phyloP scores from a whole-genome alignment of 495 filamentous ascomycete species.

The Daldinia decipiens region DNA sequence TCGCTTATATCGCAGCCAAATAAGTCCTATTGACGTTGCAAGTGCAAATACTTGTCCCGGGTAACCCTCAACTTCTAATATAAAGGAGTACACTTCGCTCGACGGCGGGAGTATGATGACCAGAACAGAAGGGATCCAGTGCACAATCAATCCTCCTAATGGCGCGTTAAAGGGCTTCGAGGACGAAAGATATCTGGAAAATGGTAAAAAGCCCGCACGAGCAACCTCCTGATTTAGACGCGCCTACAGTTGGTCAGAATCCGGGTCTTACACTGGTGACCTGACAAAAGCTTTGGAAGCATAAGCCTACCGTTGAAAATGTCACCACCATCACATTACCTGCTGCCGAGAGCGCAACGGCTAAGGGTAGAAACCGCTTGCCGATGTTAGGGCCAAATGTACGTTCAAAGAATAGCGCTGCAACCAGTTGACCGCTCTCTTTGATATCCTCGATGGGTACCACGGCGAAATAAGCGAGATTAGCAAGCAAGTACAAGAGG shows the following conservation, averaged over 20 bases:
- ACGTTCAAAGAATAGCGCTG: conserved; percentile 73
- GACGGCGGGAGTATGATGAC: conserved; percentile 73
- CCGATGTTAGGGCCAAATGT: conserved; percentile 70
- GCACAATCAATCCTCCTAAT: conserved; percentile 71
- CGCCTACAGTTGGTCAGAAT: conserved; percentile 55
- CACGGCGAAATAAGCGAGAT: conserved; percentile 75
- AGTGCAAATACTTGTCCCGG: conserved; percentile 70
- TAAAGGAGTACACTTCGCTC: conserved; percentile 76
- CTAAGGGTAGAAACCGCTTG: conserved; percentile 66
- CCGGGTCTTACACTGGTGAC: not conserved
- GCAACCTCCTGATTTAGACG: conserved; percentile 65
- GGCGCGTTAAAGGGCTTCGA: conserved; percentile 75
- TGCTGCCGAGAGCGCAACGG: conserved; percentile 72
- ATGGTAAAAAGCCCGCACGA: conserved; percentile 71
- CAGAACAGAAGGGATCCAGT: conserved; percentile 72
- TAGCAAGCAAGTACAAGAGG: conserved; percentile 72
- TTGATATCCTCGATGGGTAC: conserved; percentile 76
- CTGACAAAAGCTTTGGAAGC: not conserved
- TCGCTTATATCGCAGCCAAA: conserved; percentile 69
- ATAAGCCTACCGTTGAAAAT: conserved; percentile 64
- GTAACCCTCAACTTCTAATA: conserved; percentile 78
- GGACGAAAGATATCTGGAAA: conserved; percentile 67
- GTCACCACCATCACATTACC: conserved; percentile 85
- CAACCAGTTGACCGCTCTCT: conserved; percentile 71
- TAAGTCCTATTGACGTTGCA: conserved; percentile 66